These are phyloP conservation scores for Moesziomyces antarcticus DNA, from an alignment of 1,284 basidiomycete genomes.

Conservation along the genomic window DNA sequence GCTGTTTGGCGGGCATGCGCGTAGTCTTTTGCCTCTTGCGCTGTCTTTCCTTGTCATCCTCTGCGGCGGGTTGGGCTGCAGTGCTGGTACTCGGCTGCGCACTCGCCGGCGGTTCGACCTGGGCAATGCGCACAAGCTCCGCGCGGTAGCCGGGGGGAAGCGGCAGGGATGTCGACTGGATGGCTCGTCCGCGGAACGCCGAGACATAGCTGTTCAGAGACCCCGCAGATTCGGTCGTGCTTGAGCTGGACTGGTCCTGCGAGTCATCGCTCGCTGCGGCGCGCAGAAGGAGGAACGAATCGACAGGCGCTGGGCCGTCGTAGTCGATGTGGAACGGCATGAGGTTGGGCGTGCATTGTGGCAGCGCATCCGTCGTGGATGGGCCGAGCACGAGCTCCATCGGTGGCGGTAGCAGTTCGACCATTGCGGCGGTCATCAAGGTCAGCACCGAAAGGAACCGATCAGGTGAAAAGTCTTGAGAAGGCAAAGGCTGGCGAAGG, in stretches of 20 bases:
- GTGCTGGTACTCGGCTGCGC: not conserved
- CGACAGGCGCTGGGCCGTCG: slow-evolving; percentile 44
- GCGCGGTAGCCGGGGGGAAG: slow-evolving; percentile 29
- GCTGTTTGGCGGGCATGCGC: slow-evolving; percentile 22
- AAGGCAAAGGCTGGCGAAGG: not conserved
- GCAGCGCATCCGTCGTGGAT: not conserved
- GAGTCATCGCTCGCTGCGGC: not conserved
- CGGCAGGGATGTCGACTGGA: slow-evolving; percentile 35
- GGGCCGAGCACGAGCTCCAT: slow-evolving; percentile 15
- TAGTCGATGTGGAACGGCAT: slow-evolving; percentile 56
- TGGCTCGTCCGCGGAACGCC: slow-evolving; percentile 36
- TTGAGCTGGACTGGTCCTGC: not conserved
- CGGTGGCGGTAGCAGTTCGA: slow-evolving; percentile 24
- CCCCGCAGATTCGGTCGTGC: not conserved
- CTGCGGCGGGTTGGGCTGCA: not conserved
- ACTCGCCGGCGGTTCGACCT: slow-evolving; percentile 3
- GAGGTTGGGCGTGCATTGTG: slow-evolving; percentile 35
- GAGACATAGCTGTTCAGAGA: slow-evolving; percentile 23
- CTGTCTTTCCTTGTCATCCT: slow-evolving; percentile 7
- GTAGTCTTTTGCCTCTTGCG: slow-evolving; percentile 16
- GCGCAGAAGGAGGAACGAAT: slow-evolving; percentile 42
- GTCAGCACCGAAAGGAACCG: too few species aligned
- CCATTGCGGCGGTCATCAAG: not conserved
- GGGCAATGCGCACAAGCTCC: slow-evolving; percentile 24
- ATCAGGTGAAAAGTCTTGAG: not conserved